Base-by-base conservation (phyloP, 495 filamentous ascomycete genomes). In the Trichoderma gamsii region DNA sequence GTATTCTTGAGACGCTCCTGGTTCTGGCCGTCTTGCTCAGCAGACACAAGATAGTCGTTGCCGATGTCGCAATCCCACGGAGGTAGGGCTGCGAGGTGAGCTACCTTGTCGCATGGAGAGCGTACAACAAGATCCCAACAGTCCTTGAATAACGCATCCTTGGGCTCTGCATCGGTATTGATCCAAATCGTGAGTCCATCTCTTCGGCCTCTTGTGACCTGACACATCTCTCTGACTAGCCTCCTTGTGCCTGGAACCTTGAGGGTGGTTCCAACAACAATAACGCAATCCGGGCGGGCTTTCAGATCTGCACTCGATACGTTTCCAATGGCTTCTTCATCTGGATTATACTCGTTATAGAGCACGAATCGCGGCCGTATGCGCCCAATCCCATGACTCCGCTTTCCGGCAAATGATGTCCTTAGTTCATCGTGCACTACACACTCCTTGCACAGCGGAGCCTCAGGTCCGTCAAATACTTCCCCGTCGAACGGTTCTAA, bases 291-390 rank as follows among this genome's bases (percentile, higher is more conserved):
- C 0, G 95, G 95, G 44, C 92, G 84, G 41, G 87, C 86, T 65
- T 90, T 88, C 27, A 98, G 79, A 75, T 99, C 95, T 3, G 92
- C 86, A 63, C 84, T 87, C 69, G 93, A 90, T 15, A 96, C 92
- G 9, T 92, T 88, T 16, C 95, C 93, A 74, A 99, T 99, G 23
- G 95, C 93, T 69, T 97, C 94, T 63, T 93, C 91, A 70, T 99
- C 95, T 0, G 95, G 94, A 73, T 97, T 96, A 75, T 92, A 89
- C 76, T 99, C 95, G 77, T 99, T 97, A 80, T 99, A 99, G 29
- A 99, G 82, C 2, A 97, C 93, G 77, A 99, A 97, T 27, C 95
- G 88, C 21, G 95, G 95, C 29, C 95, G 88, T 68, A 99, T 82
- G 66, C 90, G 86, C 35, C 95, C 95, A 67, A 99, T 90, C 1